Evolutionary conservation across 805 yeast genomes (phyloP).

Genomic region (Metschnikowia aberdeeniae): DNA sequence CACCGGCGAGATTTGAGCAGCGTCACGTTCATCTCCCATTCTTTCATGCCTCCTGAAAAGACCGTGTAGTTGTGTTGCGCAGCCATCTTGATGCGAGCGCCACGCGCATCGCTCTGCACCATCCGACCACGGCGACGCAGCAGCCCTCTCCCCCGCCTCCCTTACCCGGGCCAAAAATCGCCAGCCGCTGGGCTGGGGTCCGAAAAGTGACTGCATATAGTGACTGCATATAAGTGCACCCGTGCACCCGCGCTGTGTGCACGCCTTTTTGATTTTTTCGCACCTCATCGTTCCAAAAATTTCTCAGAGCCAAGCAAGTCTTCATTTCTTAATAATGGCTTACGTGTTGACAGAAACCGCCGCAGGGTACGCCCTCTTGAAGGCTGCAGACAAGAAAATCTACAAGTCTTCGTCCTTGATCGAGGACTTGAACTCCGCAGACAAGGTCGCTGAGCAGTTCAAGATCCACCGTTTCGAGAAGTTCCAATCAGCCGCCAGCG

Average conservation of each 20-base stretch:
- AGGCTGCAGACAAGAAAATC: slow-evolving; percentile 96
- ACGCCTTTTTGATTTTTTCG: slow-evolving; percentile 8
- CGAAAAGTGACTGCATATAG: background rate
- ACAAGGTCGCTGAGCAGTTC: slow-evolving; percentile 83
- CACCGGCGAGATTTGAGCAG: slow-evolving; percentile 7
- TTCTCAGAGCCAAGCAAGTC: slow-evolving; percentile 9
- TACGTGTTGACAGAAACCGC: slow-evolving; percentile 95
- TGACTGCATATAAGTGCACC: slow-evolving; percentile 8
- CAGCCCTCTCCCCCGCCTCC: too few relatives aligned
- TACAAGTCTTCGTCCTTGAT: slow-evolving; percentile 75
- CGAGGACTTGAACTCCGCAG: slow-evolving; percentile 75
- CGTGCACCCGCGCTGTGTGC: slow-evolving; percentile 7
- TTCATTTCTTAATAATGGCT: slow-evolving; percentile 49
- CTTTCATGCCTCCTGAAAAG: slow-evolving; percentile 3
- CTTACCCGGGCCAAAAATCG: too few relatives aligned
- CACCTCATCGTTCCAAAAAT: slow-evolving; percentile 15
- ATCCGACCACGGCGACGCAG: too few relatives aligned
- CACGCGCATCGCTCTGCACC: slow-evolving; percentile 2
- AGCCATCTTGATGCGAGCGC: slow-evolving; percentile 8
- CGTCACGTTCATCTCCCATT: background rate
- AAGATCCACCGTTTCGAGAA: slow-evolving; percentile 95
- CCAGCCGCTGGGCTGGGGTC: too few relatives aligned
- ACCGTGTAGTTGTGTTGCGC: background rate
- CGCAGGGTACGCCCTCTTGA: slow-evolving; percentile 96
- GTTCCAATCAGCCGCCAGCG: slow-evolving; percentile 90